Evolutionary conservation across 192 early-diverging fungal species (phyloP), one percentile per base, ranked within the genome.

Genomic region (Chytriomyces sp.): DNA sequence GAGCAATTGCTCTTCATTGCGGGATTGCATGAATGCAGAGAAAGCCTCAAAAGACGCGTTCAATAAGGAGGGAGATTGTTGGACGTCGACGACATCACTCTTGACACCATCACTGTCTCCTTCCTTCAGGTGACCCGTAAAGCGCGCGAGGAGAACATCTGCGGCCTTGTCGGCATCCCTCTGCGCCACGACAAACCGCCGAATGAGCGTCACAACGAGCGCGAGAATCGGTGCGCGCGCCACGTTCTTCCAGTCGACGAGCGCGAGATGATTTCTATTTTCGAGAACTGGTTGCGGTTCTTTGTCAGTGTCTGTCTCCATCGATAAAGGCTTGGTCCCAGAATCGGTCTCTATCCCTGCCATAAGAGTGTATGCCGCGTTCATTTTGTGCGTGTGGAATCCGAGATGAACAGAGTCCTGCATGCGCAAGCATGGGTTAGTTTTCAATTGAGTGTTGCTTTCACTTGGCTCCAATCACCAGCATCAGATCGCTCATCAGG

Each of bases 381-480:
- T 86, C 83, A 86, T 86, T 77, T 88, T 88, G 69, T 88, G 87
- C 1, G 87, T 85, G 5, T 24, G 64, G 77, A 84, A 86, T 5
- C 80, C 80, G 23, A 88, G 78, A 77, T 72, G 83, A 43, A 86
- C 46, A 44, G 81, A 63, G 69, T 88, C 87, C 59, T 61, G 45
- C 35, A 4, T 35, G 35, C 0, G 35, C 35, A 35, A 35, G 35
- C 35, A 35, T 2, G 35, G 35, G 35, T 35, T 35, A 35, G 35
- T 35, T 35, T 35, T 35, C 35, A 35, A 35, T 35, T 35, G 35
- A 35, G 35, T 35, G 35, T 9, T 20, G 61, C 23, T 67, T n/a
- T 63, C 20, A 18, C 23, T 10, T 61, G 26, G 18, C 13, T 66
- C n/a, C 26, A 67, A 7, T 46, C 13, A 71, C 69, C 45, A 88